Evolutionary conservation across 1,284 basidiomycete species (phyloP).

Genomic region (Ceratobasidium sp.): DNA sequence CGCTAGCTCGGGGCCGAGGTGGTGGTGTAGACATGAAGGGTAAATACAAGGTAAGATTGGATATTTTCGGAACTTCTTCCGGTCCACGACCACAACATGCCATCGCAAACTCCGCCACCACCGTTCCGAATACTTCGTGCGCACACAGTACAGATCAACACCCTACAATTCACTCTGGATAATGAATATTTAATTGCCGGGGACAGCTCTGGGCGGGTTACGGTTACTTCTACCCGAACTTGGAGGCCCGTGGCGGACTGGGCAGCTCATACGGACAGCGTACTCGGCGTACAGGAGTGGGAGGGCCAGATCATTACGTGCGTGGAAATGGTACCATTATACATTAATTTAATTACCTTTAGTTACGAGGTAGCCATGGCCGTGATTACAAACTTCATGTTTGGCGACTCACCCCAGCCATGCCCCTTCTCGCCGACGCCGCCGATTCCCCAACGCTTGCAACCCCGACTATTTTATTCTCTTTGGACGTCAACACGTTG

Average conservation of each 20-base stretch:
- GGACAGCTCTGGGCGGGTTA: constrained; percentile 77
- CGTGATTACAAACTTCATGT: constrained; percentile 86
- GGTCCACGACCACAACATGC: constrained; percentile 2
- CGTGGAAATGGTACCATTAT: constrained; percentile 49
- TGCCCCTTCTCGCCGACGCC: constrained; percentile 65
- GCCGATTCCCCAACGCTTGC: constrained; percentile 65
- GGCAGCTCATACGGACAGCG: constrained; percentile 80
- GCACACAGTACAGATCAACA: constrained; percentile 71
- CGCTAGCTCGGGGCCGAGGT: constrained; percentile 11
- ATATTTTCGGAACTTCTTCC: not conserved
- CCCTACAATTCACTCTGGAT: constrained; percentile 70
- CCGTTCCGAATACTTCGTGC: constrained; percentile 82
- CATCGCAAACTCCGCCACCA: constrained; percentile 55
- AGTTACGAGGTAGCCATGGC: constrained; percentile 70
- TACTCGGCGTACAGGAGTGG: constrained; percentile 84
- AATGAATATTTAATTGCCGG: constrained; percentile 86
- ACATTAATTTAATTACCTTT: not conserved
- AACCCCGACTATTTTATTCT: constrained; percentile 68
- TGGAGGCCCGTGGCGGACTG: constrained; percentile 78
- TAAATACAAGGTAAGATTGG: not conserved
- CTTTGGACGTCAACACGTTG: constrained; percentile 87
- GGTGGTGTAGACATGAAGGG: not conserved
- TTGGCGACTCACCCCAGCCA: constrained; percentile 59
- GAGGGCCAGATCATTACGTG: constrained; percentile 77
- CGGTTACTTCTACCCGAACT: constrained; percentile 77